phyloP scores from a whole-genome alignment of 192 early-diverging fungal genomes.

The Chytriomyces sp. region DNA sequence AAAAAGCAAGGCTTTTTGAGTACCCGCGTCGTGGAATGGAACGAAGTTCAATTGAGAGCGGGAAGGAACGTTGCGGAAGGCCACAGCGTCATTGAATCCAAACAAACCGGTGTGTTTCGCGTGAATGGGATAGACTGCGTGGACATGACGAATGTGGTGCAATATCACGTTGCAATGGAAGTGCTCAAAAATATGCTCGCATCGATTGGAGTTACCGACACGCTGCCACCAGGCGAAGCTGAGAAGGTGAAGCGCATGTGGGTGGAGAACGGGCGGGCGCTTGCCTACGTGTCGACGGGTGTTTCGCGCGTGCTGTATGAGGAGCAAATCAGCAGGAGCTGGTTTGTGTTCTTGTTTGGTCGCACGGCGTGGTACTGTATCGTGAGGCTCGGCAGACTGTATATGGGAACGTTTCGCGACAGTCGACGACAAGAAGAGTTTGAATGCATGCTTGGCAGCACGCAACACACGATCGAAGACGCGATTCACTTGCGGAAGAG shows the following conservation, averaged over 20 bases:
- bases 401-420: conserved; percentile 32
- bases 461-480: conserved; percentile 2
- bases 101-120: conserved; percentile 5
- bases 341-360: conserved; percentile 14
- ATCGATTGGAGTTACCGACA: not conserved
- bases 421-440: conserved; percentile 29
- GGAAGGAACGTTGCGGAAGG: not conserved
- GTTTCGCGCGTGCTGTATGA: conserved; percentile 21
- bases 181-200: conserved; percentile 18
- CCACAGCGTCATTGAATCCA: not conserved
- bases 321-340: conserved; percentile 21
- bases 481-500: conserved; percentile 16
- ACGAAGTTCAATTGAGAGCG: not conserved
- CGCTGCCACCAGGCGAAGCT: not conserved
- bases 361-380: conserved; percentile 3
- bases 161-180: conserved; percentile 4
- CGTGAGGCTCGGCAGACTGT: conserved; percentile 16
- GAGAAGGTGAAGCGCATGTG: conserved; percentile 26
- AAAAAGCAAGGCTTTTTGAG: conserved; percentile 17
- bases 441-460: conserved; percentile 21
- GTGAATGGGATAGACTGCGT: conserved; percentile 34
- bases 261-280: conserved; percentile 25
- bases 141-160: conserved; percentile 33
- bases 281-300: conserved; percentile 14
- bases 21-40: not conserved